phyloP scores from a whole-genome alignment of 1,284 basidiomycete genomes.

The Sporisorium reilianum region DNA sequence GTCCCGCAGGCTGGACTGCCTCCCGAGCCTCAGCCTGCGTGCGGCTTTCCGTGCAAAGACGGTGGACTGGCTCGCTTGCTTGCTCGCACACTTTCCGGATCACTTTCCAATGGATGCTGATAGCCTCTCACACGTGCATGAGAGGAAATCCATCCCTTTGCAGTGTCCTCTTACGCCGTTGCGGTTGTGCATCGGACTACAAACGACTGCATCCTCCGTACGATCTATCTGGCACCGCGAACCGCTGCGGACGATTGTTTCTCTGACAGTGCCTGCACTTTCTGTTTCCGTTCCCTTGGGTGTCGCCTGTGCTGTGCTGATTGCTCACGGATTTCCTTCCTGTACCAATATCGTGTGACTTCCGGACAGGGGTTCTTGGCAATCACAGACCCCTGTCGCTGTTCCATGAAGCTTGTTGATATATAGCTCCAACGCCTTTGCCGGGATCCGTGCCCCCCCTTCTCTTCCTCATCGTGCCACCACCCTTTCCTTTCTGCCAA shows the following conservation, averaged over 20 bases:
- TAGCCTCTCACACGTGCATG: too few species aligned
- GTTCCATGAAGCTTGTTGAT: background rate
- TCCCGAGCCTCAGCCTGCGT: background rate
- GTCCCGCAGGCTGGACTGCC: background rate
- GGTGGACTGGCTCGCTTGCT: too few species aligned
- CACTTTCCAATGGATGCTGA: too few species aligned
- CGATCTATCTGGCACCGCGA: background rate
- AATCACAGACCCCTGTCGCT: background rate
- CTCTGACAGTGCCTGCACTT: background rate
- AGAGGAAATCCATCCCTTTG: too few species aligned
- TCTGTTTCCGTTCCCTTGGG: background rate
- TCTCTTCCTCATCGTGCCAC: background rate
- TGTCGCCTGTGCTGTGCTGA: background rate
- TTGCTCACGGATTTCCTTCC: background rate
- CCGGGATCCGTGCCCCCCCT: background rate
- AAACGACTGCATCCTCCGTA: background rate
- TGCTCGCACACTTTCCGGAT: background rate
- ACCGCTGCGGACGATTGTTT: background rate
- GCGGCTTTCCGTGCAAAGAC: background rate
- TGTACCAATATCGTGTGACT: background rate
- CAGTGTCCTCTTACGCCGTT: background rate
- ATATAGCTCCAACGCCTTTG: background rate
- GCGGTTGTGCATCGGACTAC: background rate
- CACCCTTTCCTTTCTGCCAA: background rate
- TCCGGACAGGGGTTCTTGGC: background rate